A percentile compares a stretch with the other conserved stretches of the same genome.
Conservation (phyloP, 768 basidiomycete genomes). For the Sporobolomyces pararoseus region DNA sequence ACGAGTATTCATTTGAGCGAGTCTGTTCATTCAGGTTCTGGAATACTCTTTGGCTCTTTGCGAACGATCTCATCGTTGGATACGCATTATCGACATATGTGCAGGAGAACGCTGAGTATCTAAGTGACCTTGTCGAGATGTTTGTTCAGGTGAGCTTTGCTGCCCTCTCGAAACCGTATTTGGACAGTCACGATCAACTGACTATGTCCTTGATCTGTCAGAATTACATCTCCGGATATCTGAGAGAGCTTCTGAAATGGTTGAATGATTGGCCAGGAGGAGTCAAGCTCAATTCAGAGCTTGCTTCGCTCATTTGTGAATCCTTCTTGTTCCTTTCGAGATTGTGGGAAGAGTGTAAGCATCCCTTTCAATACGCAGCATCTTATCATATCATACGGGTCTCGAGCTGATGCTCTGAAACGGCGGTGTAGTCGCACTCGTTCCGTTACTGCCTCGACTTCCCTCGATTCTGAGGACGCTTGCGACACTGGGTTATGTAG, state of each 20-base stretch:
- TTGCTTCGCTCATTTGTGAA: slow-evolving; percentile 79
- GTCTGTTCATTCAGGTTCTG: no score
- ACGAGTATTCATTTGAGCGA: no score
- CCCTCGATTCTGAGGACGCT: slow-evolving; percentile 47
- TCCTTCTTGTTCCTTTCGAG: slow-evolving; percentile 64
- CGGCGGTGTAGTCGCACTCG: slow-evolving; percentile 18
- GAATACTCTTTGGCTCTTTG: slow-evolving; percentile 82
- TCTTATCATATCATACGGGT: no score
- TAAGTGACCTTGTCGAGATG: slow-evolving; percentile 53
- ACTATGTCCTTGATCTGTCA: no score
- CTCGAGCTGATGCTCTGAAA: background rate
- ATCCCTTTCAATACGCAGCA: slow-evolving; percentile 46
- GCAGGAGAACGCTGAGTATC: slow-evolving; percentile 59
- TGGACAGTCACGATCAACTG: no score
- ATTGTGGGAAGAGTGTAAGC: slow-evolving; percentile 63
- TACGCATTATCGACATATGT: slow-evolving; percentile 67
- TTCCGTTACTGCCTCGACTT: slow-evolving; percentile 48
- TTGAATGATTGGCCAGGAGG: slow-evolving; percentile 94
- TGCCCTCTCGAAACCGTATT: background rate
- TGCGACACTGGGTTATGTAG: slow-evolving; percentile 41
- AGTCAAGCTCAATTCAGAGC: slow-evolving; percentile 88
- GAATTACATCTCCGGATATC: slow-evolving; percentile 54
- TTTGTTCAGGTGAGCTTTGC: slow-evolving; percentile 51
- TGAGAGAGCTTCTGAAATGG: slow-evolving; percentile 66
- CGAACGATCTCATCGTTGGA: slow-evolving; percentile 87